phyloP scores from a whole-genome alignment of 352 stramenopile genomes.

The Phytophthora sp. region DNA sequence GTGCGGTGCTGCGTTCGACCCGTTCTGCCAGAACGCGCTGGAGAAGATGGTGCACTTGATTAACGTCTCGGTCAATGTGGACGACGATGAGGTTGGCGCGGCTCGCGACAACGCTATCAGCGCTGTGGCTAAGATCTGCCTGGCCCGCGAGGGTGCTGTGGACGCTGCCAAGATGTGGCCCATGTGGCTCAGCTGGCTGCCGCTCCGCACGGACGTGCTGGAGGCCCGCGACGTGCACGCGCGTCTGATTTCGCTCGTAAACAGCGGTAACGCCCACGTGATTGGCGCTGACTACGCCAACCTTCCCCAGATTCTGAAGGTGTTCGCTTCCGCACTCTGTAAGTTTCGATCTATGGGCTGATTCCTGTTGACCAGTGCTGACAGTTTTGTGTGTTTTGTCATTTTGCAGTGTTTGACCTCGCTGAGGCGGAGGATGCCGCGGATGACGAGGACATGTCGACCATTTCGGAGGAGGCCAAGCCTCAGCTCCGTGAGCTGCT shows the following conservation, averaged over 20 bases:
- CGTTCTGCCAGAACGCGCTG: slow-evolving; percentile 67
- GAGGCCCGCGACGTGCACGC: slow-evolving; percentile 81
- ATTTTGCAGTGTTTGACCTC: slow-evolving; percentile 63
- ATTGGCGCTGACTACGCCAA: slow-evolving; percentile 74
- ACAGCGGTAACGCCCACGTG: slow-evolving; percentile 59
- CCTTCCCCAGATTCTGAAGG: slow-evolving; percentile 70
- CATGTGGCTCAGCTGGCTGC: slow-evolving; percentile 84
- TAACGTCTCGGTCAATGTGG: slow-evolving; percentile 48
- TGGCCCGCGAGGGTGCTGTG: slow-evolving; percentile 58
- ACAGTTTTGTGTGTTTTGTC: slow-evolving; percentile 16
- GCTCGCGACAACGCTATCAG: slow-evolving; percentile 86
- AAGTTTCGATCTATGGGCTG: slow-evolving; percentile 37
- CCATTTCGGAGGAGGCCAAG: slow-evolving; percentile 71
- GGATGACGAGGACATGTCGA: slow-evolving; percentile 73
- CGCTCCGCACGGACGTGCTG: slow-evolving; percentile 77
- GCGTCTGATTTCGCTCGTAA: slow-evolving; percentile 72
- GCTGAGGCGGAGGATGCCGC: slow-evolving; percentile 57
- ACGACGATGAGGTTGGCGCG: slow-evolving; percentile 67
- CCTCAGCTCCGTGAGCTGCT: slow-evolving; percentile 64
- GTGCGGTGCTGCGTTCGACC: slow-evolving; percentile 69
- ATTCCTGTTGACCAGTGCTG: slow-evolving; percentile 12
- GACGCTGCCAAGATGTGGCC: slow-evolving; percentile 71
- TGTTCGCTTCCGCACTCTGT: slow-evolving; percentile 78
- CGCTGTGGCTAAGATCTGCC: slow-evolving; percentile 81
- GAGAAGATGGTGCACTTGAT: slow-evolving; percentile 81